Evolutionary conservation across 2,329 filamentous ascomycete genomes (phyloP).

Genomic region (Cladobotryum mycophilum): DNA sequence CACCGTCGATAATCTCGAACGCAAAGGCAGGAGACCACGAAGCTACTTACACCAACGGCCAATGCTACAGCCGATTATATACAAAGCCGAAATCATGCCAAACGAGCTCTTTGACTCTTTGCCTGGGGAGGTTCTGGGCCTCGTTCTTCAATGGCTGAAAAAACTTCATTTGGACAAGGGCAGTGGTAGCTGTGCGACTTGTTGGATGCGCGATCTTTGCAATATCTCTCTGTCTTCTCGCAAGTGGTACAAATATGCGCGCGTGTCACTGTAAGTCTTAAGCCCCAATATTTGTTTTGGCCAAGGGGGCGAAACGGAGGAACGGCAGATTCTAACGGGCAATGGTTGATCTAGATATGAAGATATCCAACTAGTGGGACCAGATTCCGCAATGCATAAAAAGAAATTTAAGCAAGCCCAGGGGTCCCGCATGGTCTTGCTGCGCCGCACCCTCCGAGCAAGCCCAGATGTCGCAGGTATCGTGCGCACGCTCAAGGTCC

Average conservation of each 20-base stretch:
- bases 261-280: slow-evolving; percentile 42
- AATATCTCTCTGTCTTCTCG: slow-evolving; percentile 44
- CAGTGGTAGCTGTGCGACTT: slow-evolving; percentile 54
- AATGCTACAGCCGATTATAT: not conserved
- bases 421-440: slow-evolving; percentile 47
- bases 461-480: slow-evolving; percentile 47
- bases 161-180: slow-evolving; percentile 41
- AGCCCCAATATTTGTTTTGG: not conserved
- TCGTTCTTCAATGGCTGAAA: slow-evolving; percentile 50
- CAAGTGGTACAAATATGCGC: slow-evolving; percentile 47
- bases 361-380: slow-evolving; percentile 52
- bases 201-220: slow-evolving; percentile 57
- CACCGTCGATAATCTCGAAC: slow-evolving; percentile 36
- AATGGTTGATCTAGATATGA: slow-evolving; percentile 38
- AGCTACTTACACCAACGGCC: slow-evolving; percentile 7
- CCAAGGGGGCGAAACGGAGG: not conserved
- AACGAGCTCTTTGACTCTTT: slow-evolving; percentile 50
- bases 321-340: not conserved
- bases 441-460: slow-evolving; percentile 51
- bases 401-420: slow-evolving; percentile 51
- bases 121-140: slow-evolving; percentile 52
- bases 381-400: slow-evolving; percentile 49
- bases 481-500: slow-evolving; percentile 52
- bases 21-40: slow-evolving; percentile 12
- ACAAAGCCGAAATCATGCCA: slow-evolving; percentile 21